Evolutionary conservation across 192 early-diverging fungal species (phyloP).

Genomic region (Gorgonomyces haynaldii): DNA sequence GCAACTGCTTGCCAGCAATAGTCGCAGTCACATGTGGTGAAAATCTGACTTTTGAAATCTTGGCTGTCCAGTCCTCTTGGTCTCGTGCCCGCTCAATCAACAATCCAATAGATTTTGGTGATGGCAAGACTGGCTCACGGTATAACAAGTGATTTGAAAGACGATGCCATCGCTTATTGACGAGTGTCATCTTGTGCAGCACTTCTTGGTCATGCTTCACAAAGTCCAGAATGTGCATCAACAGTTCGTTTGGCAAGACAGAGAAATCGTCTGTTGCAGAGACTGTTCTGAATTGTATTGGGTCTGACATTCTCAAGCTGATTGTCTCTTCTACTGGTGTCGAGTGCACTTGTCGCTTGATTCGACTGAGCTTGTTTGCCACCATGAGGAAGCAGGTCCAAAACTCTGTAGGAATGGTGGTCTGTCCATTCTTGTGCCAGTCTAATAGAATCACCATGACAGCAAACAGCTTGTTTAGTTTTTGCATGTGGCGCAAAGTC

Average conservation of each 20-base stretch:
- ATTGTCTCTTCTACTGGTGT: neutral
- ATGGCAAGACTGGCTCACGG: neutral
- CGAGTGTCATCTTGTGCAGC: neutral
- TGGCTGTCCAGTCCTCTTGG: neutral
- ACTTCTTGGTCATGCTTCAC: neutral
- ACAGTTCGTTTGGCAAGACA: neutral
- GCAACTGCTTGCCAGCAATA: neutral
- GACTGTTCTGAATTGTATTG: neutral
- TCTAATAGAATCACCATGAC: slow-evolving; percentile 1
- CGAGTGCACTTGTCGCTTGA: neutral
- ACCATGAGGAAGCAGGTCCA: slow-evolving; percentile 1
- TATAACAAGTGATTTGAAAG: neutral
- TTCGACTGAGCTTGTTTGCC: too few relatives aligned
- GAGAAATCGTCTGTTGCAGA: neutral
- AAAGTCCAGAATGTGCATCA: neutral
- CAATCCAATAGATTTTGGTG: neutral
- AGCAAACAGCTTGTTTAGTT: neutral
- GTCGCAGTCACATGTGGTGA: neutral
- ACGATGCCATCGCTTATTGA: neutral
- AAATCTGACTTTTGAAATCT: neutral
- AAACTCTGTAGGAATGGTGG: neutral
- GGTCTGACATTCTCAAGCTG: neutral
- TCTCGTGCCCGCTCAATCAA: neutral
- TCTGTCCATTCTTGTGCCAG: neutral
- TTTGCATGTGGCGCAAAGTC: neutral